Evolutionary conservation across 2,329 filamentous ascomycete species (phyloP), one percentile per base, ranked within the genome.

Genomic region (Cladosporium velox): DNA sequence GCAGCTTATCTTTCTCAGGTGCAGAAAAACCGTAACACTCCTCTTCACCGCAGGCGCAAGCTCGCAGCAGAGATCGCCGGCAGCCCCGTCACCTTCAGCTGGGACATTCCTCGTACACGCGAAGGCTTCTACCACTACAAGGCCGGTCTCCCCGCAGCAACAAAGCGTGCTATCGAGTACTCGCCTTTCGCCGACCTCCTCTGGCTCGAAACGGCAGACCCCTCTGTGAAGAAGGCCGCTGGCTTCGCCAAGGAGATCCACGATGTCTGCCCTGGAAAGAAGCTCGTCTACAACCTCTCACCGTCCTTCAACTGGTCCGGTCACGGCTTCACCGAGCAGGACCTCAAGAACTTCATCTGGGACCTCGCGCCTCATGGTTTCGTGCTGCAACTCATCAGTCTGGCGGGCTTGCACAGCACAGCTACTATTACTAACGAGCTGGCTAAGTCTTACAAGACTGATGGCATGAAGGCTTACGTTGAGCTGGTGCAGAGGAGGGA

Each of bases 251-350:
- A 86, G 12, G 87, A 92, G 55, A 95, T 99, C 67, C 88, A 91
- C 64, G 79, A 82, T 0, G 82, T 80, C 3, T 83, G 87, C 73
- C 92, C 93, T 0, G 88, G 87, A 67, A 98, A 98, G 85, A 91
- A 91, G 41, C 86, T 99, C 28, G 94, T 98, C 0, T 99, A 99
- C 82, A 99, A 99, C 81, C 86, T 99, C 1, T 93, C 90, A 4
- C 95, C 95, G 0, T 96, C 92, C 10, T 99, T 99, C 86, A 98
- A 99, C 84, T 99, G 95, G 95, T 95, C 96, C 88, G 88, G 88
- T 12, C 93, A 98, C 77, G 95, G 94, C 34, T 99, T 98, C 80
- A 90, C 87, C 3, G 88, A 93, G 69, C 88, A 88, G 68, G 90
- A 90, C 6, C 85, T 99, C 65, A 92, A 91, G 81, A 92, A 87